A percentile compares a stretch with the other conserved stretches of the same genome.
These are phyloP conservation scores for Nicotiana sylvestris DNA, from an alignment of 257 asterid species.

Conservation along the genomic window DNA sequence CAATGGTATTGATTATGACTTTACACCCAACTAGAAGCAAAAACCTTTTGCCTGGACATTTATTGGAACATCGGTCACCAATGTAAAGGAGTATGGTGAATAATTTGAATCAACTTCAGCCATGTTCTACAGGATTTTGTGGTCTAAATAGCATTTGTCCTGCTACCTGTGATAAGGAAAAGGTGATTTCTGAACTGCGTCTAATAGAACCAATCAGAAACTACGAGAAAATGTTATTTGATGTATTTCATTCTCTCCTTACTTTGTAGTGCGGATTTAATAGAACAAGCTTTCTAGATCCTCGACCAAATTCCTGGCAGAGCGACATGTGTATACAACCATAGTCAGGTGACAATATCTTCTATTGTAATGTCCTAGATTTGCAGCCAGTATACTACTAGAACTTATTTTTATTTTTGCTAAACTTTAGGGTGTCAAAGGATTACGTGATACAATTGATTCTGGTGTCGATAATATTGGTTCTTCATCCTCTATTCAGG, in stretches of 20 bases:
- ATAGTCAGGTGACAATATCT: slow-evolving; percentile 66
- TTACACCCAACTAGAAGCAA: not conserved
- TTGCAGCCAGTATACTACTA: not conserved
- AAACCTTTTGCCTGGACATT: not conserved
- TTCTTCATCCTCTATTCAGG: too few relatives aligned
- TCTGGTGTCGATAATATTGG: too few relatives aligned
- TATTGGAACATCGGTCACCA: too few relatives aligned
- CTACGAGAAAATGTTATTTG: not conserved
- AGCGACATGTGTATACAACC: slow-evolving; percentile 98
- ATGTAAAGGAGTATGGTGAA: too few relatives aligned
- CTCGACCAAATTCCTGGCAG: slow-evolving; percentile 94
- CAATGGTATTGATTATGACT: not conserved
- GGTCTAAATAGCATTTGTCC: too few relatives aligned
- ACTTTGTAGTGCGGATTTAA: slow-evolving; percentile 75
- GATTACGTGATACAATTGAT: slow-evolving; percentile 70
- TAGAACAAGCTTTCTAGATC: slow-evolving; percentile 84
- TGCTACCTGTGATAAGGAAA: not conserved
- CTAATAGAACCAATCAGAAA: too few relatives aligned
- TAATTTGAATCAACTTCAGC: too few relatives aligned
- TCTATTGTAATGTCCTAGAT: slow-evolving; percentile 1
- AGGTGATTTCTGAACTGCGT: too few relatives aligned
- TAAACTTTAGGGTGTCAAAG: slow-evolving; percentile 74
- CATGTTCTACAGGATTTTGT: too few relatives aligned
- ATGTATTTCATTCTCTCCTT: not conserved
- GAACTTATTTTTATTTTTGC: not conserved